phyloP scores from a whole-genome alignment of 345 rosid genomes.

The Eucalyptus curtisii region DNA sequence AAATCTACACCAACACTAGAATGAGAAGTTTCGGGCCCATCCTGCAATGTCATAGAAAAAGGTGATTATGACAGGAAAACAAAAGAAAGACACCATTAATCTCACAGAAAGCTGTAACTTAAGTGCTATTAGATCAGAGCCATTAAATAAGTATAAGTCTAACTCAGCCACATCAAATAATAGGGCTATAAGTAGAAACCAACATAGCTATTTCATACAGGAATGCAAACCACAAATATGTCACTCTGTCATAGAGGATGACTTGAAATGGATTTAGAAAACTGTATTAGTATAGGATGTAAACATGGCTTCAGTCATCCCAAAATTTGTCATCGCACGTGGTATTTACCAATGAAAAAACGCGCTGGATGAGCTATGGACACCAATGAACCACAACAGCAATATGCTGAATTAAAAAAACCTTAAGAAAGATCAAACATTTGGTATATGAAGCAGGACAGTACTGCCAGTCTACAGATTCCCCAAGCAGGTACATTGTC shows the following conservation, averaged over 20 bases:
- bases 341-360: not conserved
- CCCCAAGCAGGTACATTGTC: not conserved
- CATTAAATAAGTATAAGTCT: not conserved
- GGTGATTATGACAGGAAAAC: not conserved
- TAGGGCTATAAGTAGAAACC: not conserved
- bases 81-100: not conserved
- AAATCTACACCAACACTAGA: constrained; percentile 20
- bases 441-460: not conserved
- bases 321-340: not conserved
- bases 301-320: not conserved
- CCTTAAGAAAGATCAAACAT: not conserved
- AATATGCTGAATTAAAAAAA: not conserved
- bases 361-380: not conserved
- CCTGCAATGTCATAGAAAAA: constrained; percentile 27
- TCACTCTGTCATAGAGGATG: not conserved
- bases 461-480: not conserved
- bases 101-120: not conserved
- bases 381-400: not conserved
- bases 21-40: constrained; percentile 30
- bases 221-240: not conserved
- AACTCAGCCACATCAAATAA: not conserved
- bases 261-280: not conserved
- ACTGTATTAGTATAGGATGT: not conserved
- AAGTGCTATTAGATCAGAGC: not conserved
- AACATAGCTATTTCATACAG: not conserved